Evolutionary conservation across 164 flowering plant genomes (phyloP).

Genomic region (Vitis rupestris): DNA sequence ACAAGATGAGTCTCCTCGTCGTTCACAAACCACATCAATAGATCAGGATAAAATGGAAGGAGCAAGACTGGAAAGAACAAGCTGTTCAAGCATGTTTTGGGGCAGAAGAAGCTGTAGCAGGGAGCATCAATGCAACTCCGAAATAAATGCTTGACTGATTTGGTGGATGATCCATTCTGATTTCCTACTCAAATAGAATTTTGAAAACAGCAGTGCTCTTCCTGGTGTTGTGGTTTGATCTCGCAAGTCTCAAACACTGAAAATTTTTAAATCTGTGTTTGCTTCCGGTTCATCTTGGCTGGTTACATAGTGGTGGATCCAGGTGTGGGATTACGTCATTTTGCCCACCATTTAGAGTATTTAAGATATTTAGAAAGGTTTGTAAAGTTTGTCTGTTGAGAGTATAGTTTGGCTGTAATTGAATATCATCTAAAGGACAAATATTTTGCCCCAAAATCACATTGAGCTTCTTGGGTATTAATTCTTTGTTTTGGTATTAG

Average conservation of each 20-base stretch:
- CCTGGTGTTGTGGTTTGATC: background rate
- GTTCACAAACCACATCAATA: slow-evolving; percentile 32
- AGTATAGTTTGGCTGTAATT: slow-evolving; percentile 8
- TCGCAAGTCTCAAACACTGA: background rate
- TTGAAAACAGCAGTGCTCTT: background rate
- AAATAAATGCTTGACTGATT: slow-evolving; percentile 63
- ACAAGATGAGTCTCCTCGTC: slow-evolving; percentile 52
- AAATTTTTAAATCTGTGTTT: slow-evolving; percentile 8
- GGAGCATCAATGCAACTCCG: slow-evolving; percentile 93
- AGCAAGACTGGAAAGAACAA: slow-evolving; percentile 65
- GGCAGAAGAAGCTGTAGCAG: slow-evolving; percentile 93
- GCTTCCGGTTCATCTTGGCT: slow-evolving; percentile 13
- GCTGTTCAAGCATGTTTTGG: slow-evolving; percentile 91
- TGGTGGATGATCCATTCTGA: slow-evolving; percentile 1
- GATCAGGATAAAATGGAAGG: slow-evolving; percentile 66
- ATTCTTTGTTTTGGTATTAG: background rate
- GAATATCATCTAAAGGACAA: slow-evolving; percentile 3
- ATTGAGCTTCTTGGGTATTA: background rate
- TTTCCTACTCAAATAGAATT: background rate
- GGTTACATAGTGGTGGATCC: slow-evolving; percentile 16
- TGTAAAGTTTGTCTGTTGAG: slow-evolving; percentile 17
- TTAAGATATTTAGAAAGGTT: slow-evolving; percentile 1
- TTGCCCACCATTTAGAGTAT: background rate
- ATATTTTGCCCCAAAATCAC: background rate
- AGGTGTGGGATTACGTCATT: background rate